Evolutionary conservation across 2,329 filamentous ascomycete species (phyloP).

Genomic region (Ilyonectria mors-panacis): DNA sequence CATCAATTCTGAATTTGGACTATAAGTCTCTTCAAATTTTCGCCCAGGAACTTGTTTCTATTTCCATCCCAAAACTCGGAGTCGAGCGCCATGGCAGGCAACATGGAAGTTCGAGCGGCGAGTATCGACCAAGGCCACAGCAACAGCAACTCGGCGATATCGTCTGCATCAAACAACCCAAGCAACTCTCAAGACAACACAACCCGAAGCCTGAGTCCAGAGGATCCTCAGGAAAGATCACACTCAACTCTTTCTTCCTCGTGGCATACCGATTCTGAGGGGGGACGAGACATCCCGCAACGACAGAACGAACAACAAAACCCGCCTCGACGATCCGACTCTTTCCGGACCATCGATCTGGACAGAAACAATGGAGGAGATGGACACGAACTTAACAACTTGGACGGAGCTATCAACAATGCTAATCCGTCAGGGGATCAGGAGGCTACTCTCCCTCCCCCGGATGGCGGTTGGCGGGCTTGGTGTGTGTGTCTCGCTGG

Average conservation of each 20-base stretch:
- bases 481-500: slow-evolving; percentile 53
- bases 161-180: neutral
- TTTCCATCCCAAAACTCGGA: neutral
- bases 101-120: neutral
- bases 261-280: neutral
- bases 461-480: slow-evolving; percentile 64
- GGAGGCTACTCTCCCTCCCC: slow-evolving; percentile 56
- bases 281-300: too few species aligned
- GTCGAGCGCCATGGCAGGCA: neutral
- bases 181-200: neutral
- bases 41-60: neutral
- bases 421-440: neutral
- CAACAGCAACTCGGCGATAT: neutral
- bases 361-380: neutral
- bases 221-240: too few species aligned
- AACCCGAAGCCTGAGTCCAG: too few species aligned
- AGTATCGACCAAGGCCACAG: neutral
- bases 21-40: neutral
- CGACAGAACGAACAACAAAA: neutral
- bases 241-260: neutral
- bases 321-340: neutral
- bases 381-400: neutral
- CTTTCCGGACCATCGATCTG: neutral
- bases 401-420: neutral
- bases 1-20: too few species aligned